phyloP scores from a whole-genome alignment of 352 stramenopile species.

The Phytophthora agathidicida region DNA sequence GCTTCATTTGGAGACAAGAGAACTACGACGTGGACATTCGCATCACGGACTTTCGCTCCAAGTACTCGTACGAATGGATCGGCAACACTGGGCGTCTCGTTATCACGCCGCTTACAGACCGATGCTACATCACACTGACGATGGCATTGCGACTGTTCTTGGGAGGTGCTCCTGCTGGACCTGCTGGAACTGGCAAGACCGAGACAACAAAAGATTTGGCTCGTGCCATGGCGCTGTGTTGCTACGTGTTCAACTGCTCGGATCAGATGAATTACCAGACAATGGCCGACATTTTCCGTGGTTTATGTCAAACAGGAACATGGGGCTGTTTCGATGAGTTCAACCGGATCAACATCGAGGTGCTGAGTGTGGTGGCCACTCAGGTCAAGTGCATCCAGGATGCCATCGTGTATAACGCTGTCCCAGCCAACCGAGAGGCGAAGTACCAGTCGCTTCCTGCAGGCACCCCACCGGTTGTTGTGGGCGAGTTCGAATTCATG shows the following conservation, averaged over 20 bases:
- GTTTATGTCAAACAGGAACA: constrained; percentile 82
- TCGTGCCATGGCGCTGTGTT: constrained; percentile 84
- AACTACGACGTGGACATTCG: constrained; percentile 96
- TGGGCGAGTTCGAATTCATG: constrained; percentile 91
- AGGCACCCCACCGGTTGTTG: constrained; percentile 92
- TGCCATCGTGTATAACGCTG: constrained; percentile 87
- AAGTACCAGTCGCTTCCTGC: constrained; percentile 94
- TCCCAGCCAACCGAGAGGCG: constrained; percentile 93
- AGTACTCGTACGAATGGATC: constrained; percentile 92
- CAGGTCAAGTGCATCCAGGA: constrained; percentile 90
- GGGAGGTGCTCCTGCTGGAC: constrained; percentile 93
- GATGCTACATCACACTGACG: constrained; percentile 97
- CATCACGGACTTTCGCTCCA: constrained; percentile 96
- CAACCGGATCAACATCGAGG: constrained; percentile 90
- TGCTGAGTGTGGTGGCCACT: constrained; percentile 85
- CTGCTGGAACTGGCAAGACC: constrained; percentile 92
- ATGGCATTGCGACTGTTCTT: constrained; percentile 97
- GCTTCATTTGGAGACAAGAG: constrained; percentile 92
- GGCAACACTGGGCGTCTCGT: constrained; percentile 92
- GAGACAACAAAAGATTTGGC: constrained; percentile 89
- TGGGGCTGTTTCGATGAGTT: constrained; percentile 92
- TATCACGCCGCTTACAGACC: constrained; percentile 96
- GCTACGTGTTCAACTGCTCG: constrained; percentile 92
- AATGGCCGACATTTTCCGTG: constrained; percentile 90
- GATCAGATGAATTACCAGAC: constrained; percentile 93